Conservation (phyloP, 2,329 filamentous ascomycete genomes). For the Elsinoe ampelina region DNA sequence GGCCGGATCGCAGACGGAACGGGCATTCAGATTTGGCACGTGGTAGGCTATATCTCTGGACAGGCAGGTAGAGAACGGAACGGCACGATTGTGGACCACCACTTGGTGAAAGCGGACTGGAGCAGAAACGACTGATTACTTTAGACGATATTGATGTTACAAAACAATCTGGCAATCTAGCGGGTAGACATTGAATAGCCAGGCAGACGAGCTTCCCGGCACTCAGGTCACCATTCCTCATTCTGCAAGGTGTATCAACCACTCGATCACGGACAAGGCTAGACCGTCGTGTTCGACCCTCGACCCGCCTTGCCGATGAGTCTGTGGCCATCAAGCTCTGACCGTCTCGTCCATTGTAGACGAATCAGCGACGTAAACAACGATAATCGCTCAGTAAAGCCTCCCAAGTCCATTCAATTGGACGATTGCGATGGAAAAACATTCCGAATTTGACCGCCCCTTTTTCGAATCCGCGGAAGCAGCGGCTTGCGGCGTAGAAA, state of each 20-base stretch:
- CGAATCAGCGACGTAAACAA: neutral
- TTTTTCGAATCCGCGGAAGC: neutral
- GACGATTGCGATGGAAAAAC: neutral
- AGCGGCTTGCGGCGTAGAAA: neutral
- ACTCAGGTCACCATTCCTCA: too few relatives aligned
- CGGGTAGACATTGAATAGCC: neutral
- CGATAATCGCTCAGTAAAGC: conserved; percentile 10
- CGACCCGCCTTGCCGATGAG: neutral
- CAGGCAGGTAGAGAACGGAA: neutral
- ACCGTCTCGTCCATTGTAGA: neutral
- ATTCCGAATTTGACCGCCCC: neutral
- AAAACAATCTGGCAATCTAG: neutral
- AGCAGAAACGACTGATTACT: conserved; percentile 1
- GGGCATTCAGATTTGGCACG: neutral
- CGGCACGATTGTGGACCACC: neutral
- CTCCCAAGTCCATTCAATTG: neutral
- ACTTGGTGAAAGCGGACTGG: neutral
- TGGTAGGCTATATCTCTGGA: neutral
- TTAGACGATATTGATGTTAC: neutral
- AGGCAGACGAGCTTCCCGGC: too few relatives aligned
- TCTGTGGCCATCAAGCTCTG: neutral
- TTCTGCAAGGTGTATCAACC: too few relatives aligned
- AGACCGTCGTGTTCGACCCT: too few relatives aligned
- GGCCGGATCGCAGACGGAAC: neutral
- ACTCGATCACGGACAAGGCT: too few relatives aligned